Base-by-base conservation (phyloP, 1,284 basidiomycete species). In the Mycosarcoma maydis region DNA sequence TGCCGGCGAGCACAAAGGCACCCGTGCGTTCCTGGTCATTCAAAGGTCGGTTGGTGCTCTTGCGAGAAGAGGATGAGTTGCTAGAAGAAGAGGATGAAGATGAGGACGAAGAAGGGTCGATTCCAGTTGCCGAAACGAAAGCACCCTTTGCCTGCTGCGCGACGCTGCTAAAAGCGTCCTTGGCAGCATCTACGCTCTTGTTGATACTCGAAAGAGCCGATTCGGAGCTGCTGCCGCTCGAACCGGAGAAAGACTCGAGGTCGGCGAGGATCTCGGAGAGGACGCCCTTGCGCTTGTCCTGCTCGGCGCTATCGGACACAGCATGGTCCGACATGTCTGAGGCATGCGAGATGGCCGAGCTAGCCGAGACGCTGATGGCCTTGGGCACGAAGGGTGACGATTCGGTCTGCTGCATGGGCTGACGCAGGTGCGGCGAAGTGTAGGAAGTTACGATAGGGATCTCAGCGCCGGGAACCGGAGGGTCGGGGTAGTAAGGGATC, bases 21-120 rank as follows among this genome's bases (percentile, higher is more conserved):
- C 89, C 89, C 30, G 56, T 83, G 56, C 77, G 81, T 80, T 90
- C 88, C 36, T 87, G 85, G 16, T 73, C 74, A 61, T 85, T 85
- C 53, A 90, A 77, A 5, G 85, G 83, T 58, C 87, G 83, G 41
- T 82, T 73, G 26, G 43, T 27, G 27, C 48, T 61, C 38, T 58
- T 59, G 27, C 55, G 46, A 8, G 50, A 59, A 8, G 51, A 59
- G 22, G 65, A 58, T 7, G 52, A 50, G 19, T 27, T 43, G 27
- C 16, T 34, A 30, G 52, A 57, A 11, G 47, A 64, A 22, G 62
- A 73, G 7, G 59, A 55, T 13, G 68, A 57, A n/a, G 54, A 54
- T 0, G 61, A 62, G 11, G 57, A 42, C 7, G 46, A 49, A 13
- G 34, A 38, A 17, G 54, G 53, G 20, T 43, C 50, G n/a, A 36